Evolutionary conservation across 192 early-diverging fungal species (phyloP), one percentile per base, ranked within the genome.

Genomic region (Entomortierella lignicola): DNA sequence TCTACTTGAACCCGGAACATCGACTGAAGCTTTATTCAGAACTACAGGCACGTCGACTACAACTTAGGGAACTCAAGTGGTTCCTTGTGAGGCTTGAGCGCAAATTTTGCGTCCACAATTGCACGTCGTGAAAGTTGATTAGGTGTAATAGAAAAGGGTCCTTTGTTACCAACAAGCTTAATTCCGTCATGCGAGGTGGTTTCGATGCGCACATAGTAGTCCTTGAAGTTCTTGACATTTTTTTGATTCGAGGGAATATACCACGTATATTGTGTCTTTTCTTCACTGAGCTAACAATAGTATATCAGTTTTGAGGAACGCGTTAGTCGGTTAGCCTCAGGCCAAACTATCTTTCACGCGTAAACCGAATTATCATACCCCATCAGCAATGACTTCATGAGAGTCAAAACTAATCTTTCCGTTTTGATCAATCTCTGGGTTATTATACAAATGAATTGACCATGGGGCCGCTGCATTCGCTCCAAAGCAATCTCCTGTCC

Each of bases 141-240:
- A 10, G 51, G 54, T 15, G 37, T 20, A 47, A 77, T 77, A 31
- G 73, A 27, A 23, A 69, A 77, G 1, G 66, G 73, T 20, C 66
- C 73, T 25, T 42, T 66, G 31, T 77, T 77, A 6, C 73, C 73
- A 2, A 69, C 73, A 25, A 77, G 73, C 37, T 59, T 69, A n/a
- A 57, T 41, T 11, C 66, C 73, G 4, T 69, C 54, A 0, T 29
- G 31, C 1, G 73, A 61, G 12, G 21, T 52, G 23, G 73, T 64
- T 26, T 68, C 73, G 27, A 77, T 27, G n/a, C 66, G 66, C 26
- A 77, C 55, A 25, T 77, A 77, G n/a, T 77, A 77, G 0, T 77
- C 60, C 2, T 30, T 50, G 1, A 17, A 3, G 18, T 77, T 77
- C 20, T 44, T 51, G 37, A 77, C 60, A 44, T 51, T 69, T 44